Evolutionary conservation across 345 rosid species (phyloP).

Genomic region (Corchorus olitorius): DNA sequence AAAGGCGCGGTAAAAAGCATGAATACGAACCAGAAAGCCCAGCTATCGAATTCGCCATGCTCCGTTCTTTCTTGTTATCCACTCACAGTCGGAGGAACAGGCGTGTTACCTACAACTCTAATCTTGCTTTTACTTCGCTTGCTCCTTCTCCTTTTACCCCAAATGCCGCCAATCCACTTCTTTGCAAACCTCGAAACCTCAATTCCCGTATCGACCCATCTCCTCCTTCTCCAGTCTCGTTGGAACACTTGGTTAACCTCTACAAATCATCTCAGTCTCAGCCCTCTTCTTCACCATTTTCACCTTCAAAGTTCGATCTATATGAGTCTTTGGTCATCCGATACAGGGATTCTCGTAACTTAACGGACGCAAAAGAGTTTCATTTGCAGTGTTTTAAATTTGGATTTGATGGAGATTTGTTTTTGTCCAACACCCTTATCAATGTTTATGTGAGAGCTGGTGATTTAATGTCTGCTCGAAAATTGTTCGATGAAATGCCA

Average conservation of each 20-base stretch:
- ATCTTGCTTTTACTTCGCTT: conserved; percentile 16
- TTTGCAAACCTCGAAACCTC: conserved; percentile 12
- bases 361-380: conserved; percentile 43
- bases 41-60: conserved; percentile 26
- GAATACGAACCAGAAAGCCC: background rate
- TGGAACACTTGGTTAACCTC: conserved; percentile 23
- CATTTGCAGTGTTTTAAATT: conserved; percentile 50
- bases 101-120: conserved; percentile 21
- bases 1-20: background rate
- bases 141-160: conserved; percentile 16
- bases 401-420: conserved; percentile 58
- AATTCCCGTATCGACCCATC: conserved; percentile 18
- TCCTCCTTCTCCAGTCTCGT: conserved; percentile 25
- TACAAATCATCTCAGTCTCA: conserved; percentile 20
- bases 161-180: background rate
- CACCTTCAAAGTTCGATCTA: conserved; percentile 22
- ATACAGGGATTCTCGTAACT: conserved; percentile 35
- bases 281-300: background rate
- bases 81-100: conserved; percentile 17
- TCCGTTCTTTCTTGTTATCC: conserved; percentile 31
- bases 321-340: conserved; percentile 36
- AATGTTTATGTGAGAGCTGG: conserved; percentile 49
- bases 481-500: conserved; percentile 80
- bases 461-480: conserved; percentile 51
- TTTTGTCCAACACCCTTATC: conserved; percentile 66